Percentiles rank a stretch among this genome's conserved stretches.
Evolutionary conservation across 371 early-diverging fungal genomes (phyloP).

Genomic region (Batkoa obscura): DNA sequence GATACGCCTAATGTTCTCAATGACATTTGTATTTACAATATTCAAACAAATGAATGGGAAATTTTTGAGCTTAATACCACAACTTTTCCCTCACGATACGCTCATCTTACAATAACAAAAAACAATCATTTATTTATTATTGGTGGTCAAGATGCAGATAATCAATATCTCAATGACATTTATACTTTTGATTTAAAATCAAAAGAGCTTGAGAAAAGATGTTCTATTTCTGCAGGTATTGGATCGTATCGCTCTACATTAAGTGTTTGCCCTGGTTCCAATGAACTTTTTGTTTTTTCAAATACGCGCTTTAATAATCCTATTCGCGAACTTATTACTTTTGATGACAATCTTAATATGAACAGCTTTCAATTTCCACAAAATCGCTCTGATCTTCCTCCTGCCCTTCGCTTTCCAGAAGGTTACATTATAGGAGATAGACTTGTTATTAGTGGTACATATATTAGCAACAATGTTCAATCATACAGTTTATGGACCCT

Average conservation of each 20-base stretch:
- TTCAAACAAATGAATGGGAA: neutral
- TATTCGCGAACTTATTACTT: neutral
- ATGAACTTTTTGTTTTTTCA: neutral
- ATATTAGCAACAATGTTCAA: constrained; percentile 37
- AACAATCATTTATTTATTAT: constrained; percentile 36
- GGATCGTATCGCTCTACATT: neutral
- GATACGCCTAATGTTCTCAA: constrained; percentile 20
- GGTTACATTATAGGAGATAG: constrained; percentile 42
- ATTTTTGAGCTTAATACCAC: constrained; percentile 8
- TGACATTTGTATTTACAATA: constrained; percentile 33
- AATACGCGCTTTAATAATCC: neutral
- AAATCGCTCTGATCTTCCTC: constrained; percentile 14
- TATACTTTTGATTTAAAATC: constrained; percentile 47
- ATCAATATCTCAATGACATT: constrained; percentile 52
- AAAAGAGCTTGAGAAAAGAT: neutral
- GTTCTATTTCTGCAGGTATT: neutral
- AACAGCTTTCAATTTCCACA: neutral
- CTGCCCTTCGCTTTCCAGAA: constrained; percentile 62
- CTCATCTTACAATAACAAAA: constrained; percentile 40
- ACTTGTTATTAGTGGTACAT: constrained; percentile 50
- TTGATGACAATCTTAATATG: neutral
- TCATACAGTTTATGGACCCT: constrained; percentile 58
- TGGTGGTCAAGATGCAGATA: constrained; percentile 65
- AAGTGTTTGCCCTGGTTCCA: neutral
- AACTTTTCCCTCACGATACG: constrained; percentile 33